Evolutionary conservation across 352 stramenopile genomes (phyloP), one percentile per base, ranked within the genome.

Genomic region (Globisporangium middletonii): DNA sequence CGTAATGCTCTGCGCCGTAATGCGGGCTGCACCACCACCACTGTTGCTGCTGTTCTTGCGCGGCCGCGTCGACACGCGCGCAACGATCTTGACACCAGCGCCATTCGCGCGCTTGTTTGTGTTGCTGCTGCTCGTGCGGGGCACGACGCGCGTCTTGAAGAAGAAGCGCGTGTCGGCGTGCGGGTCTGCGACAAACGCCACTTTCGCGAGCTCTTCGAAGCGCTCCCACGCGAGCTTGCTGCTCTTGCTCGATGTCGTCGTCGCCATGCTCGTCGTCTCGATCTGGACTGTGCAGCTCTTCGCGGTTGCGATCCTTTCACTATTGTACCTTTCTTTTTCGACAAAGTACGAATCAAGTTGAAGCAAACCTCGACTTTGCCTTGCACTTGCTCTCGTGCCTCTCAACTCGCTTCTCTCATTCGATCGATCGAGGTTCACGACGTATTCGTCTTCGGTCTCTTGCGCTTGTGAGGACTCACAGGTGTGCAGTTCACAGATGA

Each of bases 171-270:
- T 79, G 62, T 70, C 64, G 2, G 50, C 57, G 33, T 71, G 60
- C 48, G 78, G 66, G 15, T 83, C 69, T 45, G 67, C 73, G 41
- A 81, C 69, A 54, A 88, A 85, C 35, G 72, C 71, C 37, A 83
- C 69, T 61, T 89, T 89, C 3, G 73, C 71, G 57, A 81, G 67
- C 71, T 86, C 78, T 61, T 91, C 81, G 52, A 89, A 89, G 48
- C 67, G 67, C 42, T 89, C 81, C 81, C 81, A 89, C 53, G 59
- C 62, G 57, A 80, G 53, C 30, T 64, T 73, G 16, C 12, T 19
- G 35, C 59, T 59, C 37, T 57, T 56, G 42, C 28, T 30, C 63
- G 58, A 30, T 50, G 50, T 53, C 35, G 37, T 27, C n/a, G 27
- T 57, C 42, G 53, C 33, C 48, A 45, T 55, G n/a, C 18, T 50